Evolutionary conservation across 2,329 filamentous ascomycete species (phyloP), one percentile per base, ranked within the genome.

Genomic region (Talaromyces piceae): DNA sequence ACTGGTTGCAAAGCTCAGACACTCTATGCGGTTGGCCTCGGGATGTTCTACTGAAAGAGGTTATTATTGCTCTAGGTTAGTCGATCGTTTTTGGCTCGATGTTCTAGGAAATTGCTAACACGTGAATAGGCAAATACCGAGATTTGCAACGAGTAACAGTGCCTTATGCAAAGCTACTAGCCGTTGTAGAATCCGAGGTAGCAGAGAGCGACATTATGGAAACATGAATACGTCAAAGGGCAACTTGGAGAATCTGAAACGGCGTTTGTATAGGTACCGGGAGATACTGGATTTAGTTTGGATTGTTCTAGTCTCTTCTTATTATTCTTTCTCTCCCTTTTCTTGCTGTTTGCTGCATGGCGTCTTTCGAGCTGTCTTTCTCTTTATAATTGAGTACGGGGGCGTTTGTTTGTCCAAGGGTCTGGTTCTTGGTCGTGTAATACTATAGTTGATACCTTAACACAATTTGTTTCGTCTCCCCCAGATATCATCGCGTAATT

Each of bases 111-210:
- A 30, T 4, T 43, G 13, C 9, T 25, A 43, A 37, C 56, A 16
- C 22, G n/a, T 30, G 41, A 51, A 69, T 59, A 95, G 90, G 89
- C 54, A 97, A 97, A 83, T 91, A 93, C 70, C 84, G 93, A 51
- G 94, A 97, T 65, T 76, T 98, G 26, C 93, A 98, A 68, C 81
- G 93, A 23, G 80, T 96, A 39, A 95, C 89, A n/a, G 88, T 96
- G 23, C 91, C 94, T 56, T 97, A 97, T 67, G 91, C 91, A 11
- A 83, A 88, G 56, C 74, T 90, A n/a, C 74, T 94, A 20, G 87
- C 86, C 30, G 63, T 80, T 52, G 63, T 75, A 8, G 66, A 69
- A n/a, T n/a, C n/a, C 39, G 65, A 61, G 23, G 61, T 61, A 41
- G 58, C 62, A 18, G 60, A 59, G 26, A 58, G 59, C 2, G 66